phyloP scores from a whole-genome alignment of 1,284 basidiomycete genomes.

The Wallemia ichthyophaga region DNA sequence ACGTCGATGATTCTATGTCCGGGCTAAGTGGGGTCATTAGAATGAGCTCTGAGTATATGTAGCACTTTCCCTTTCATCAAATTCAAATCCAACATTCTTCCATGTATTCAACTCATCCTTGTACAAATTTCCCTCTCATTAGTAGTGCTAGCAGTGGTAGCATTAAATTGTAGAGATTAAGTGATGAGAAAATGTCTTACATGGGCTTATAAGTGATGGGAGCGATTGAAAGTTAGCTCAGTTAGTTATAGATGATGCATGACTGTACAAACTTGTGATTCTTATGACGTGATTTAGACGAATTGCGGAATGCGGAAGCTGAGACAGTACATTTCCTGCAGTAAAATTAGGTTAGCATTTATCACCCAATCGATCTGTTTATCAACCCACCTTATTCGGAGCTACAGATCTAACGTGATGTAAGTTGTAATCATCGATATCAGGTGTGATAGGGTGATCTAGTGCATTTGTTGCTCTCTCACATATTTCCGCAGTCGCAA shows the following conservation, averaged over 20 bases:
- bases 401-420: conserved; percentile 75
- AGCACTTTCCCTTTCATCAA: not conserved
- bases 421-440: conserved; percentile 22
- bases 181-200: not conserved
- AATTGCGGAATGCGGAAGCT: conserved; percentile 46
- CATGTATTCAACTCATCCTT: not conserved
- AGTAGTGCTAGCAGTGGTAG: too few species aligned
- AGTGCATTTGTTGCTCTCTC: conserved; percentile 46
- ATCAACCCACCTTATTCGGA: conserved; percentile 35
- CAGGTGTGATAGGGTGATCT: conserved; percentile 25
- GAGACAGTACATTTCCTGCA: conserved; percentile 90
- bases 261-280: not conserved
- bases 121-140: too few species aligned
- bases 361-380: not conserved
- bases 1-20: too few species aligned
- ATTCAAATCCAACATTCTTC: not conserved
- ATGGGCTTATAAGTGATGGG: too few species aligned
- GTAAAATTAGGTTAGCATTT: not conserved
- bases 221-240: too few species aligned
- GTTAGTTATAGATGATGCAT: too few species aligned
- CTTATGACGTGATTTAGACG: not conserved
- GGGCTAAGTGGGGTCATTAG: not conserved
- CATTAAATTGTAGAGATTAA: not conserved
- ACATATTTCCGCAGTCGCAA: conserved; percentile 42
- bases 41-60: not conserved